phyloP scores from a whole-genome alignment of 129 eudicot genomes.

The Apium graveolens region DNA sequence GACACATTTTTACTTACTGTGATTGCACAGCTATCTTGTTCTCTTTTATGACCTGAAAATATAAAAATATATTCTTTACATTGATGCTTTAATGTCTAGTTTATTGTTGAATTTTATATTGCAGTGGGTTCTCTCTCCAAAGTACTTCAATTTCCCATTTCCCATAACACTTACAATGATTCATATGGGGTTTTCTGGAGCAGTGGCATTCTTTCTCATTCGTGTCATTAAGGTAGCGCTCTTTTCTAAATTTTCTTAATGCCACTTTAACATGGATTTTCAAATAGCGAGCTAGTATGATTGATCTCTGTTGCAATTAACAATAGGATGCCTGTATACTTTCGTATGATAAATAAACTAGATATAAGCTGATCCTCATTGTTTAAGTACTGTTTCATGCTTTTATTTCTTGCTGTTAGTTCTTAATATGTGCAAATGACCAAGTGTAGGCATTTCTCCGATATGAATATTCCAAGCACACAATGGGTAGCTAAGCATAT shows the following conservation, averaged over 20 bases:
- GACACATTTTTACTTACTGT: not conserved
- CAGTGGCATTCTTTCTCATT: slow-evolving; percentile 76
- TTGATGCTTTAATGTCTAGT: not conserved
- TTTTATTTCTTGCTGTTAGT: not conserved
- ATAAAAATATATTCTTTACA: not conserved
- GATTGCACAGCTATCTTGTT: not conserved
- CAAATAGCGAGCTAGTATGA: not conserved
- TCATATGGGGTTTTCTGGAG: slow-evolving; percentile 97
- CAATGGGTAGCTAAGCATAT: not conserved
- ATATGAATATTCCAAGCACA: not conserved
- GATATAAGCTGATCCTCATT: not conserved
- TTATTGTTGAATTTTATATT: slow-evolving; percentile 10
- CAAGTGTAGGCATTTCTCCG: not conserved
- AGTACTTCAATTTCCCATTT: slow-evolving; percentile 86
- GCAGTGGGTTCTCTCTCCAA: slow-evolving; percentile 99
- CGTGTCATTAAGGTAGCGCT: slow-evolving; percentile 87
- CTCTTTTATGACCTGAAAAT: not conserved
- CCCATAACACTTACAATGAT: slow-evolving; percentile 98
- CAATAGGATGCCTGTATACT: not conserved
- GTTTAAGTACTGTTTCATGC: not conserved
- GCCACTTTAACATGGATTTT: not conserved
- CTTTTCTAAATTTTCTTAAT: not conserved
- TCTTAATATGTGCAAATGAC: not conserved
- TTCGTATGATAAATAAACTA: not conserved
- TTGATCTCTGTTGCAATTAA: not conserved